Base-by-base conservation (phyloP, 805 yeast genomes). In the Metschnikowia sp. region DNA sequence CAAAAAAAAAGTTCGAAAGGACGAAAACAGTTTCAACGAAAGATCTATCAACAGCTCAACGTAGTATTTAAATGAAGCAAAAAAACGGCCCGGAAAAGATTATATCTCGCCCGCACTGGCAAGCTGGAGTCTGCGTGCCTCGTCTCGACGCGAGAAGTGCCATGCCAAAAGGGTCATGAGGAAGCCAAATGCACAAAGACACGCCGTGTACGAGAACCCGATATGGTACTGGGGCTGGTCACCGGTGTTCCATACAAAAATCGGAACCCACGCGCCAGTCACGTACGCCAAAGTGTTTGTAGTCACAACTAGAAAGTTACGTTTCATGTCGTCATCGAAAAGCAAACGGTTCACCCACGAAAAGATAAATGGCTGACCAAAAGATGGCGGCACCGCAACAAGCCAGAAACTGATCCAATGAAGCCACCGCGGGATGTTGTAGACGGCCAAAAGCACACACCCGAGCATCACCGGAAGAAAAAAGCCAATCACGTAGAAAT, bases 341-440 rank as follows among this genome's bases (percentile, higher is more conserved):
- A 80, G 57, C 26, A 73, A 55, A 34, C 78, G 64, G 56, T 80
- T 80, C 34, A 79, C 72, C 85, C 84, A 81, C 2, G 81, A 67
- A 49, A 74, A 79, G 11, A 79, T 76, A 52, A 76, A 70, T 2
- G 83, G 83, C 62, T 77, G 83, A 1, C 82, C 84, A 74, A 73
- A 73, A 3, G 76, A 57, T 0, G 75, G 64, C 9, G 82, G 81
- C 11, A 75, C 58, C 3, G 79, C 79, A 3, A 73, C 60, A 40
- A 78, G 51, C 52, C 72, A 77, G 58, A 77, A 81, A 11, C 74
- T 64, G 9, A 74, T 61, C 79, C 82, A 79, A 48, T 78, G 80
- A 33, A 73, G 68, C 1, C 76, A 77, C 10, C 54, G 59, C 1
- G 80, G 77, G 28, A 79, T 70, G 39, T 75, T 53, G 82, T 83